phyloP scores from a whole-genome alignment of 2,329 filamentous ascomycete species.

The Pseudocercospora musae region DNA sequence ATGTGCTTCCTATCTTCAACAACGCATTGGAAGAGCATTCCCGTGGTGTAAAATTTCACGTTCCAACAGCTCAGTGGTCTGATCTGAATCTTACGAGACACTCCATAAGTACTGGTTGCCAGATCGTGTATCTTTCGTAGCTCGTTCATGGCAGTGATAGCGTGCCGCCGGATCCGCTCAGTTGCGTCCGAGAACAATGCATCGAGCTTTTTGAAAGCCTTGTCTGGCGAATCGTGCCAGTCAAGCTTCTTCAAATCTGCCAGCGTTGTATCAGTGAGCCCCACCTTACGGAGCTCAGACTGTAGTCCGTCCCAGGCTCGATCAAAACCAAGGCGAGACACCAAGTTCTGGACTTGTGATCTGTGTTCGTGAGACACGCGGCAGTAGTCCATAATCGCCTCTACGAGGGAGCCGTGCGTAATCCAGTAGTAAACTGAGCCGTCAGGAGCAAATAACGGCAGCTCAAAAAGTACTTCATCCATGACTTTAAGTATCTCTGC shows the following conservation, averaged over 20 bases:
- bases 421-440: slow-evolving; percentile 80
- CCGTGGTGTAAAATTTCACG: slow-evolving; percentile 83
- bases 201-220: slow-evolving; percentile 63
- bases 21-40: slow-evolving; percentile 84
- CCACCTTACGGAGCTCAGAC: slow-evolving; percentile 75
- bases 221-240: slow-evolving; percentile 74
- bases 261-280: slow-evolving; percentile 81
- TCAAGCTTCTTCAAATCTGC: slow-evolving; percentile 90
- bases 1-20: slow-evolving; percentile 75
- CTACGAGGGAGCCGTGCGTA: slow-evolving; percentile 81
- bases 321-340: slow-evolving; percentile 83
- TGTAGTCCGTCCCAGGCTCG: slow-evolving; percentile 75
- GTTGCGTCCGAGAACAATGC: slow-evolving; percentile 52
- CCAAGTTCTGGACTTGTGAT: slow-evolving; percentile 70
- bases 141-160: slow-evolving; percentile 56
- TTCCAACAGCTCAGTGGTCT: slow-evolving; percentile 84
- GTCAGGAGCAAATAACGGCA: slow-evolving; percentile 48
- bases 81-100: slow-evolving; percentile 76
- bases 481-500: slow-evolving; percentile 91
- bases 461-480: slow-evolving; percentile 80
- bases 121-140: slow-evolving; percentile 75
- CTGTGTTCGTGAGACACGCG: slow-evolving; percentile 68
- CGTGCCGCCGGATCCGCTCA: slow-evolving; percentile 16
- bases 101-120: slow-evolving; percentile 64
- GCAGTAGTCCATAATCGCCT: slow-evolving; percentile 87